Percentiles rank a stretch among this genome's conserved stretches.
Evolutionary conservation across 345 rosid genomes (phyloP).

Genomic region (Linum usitatissimum): DNA sequence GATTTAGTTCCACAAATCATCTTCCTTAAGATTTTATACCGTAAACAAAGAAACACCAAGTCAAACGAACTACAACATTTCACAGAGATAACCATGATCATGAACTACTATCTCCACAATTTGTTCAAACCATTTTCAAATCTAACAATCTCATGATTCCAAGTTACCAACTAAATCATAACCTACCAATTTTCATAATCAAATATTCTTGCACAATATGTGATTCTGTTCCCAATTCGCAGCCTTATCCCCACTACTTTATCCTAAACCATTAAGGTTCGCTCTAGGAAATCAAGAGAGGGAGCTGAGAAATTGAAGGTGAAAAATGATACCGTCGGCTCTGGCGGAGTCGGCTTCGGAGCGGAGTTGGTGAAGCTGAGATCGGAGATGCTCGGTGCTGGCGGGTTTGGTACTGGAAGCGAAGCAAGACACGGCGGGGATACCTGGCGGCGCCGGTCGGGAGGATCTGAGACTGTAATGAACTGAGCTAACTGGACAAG

Average conservation of each 20-base stretch:
- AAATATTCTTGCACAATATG: not conserved
- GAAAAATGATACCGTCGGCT: constrained; percentile 40
- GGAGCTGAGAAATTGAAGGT: not conserved
- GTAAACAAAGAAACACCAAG: not conserved
- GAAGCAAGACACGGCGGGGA: constrained; percentile 21
- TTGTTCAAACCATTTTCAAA: no score
- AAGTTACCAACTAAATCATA: no score
- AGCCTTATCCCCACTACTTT: not conserved
- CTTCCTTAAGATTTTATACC: not conserved
- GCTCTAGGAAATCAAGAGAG: not conserved
- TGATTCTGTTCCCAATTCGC: not conserved
- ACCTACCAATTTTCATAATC: not conserved
- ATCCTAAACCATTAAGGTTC: not conserved
- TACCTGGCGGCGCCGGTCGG: not conserved
- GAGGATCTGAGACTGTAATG: not conserved
- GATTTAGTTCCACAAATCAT: not conserved
- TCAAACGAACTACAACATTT: not conserved
- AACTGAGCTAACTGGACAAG: constrained; percentile 14
- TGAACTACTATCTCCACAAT: not conserved
- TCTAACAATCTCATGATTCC: not conserved
- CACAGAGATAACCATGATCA: not conserved
- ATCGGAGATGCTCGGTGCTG: constrained; percentile 46
- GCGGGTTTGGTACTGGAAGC: constrained; percentile 19
- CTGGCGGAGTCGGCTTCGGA: constrained; percentile 59
- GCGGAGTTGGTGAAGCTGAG: constrained; percentile 65